phyloP scores from a whole-genome alignment of 306 rosid species.

The Fagus sylvatica region DNA sequence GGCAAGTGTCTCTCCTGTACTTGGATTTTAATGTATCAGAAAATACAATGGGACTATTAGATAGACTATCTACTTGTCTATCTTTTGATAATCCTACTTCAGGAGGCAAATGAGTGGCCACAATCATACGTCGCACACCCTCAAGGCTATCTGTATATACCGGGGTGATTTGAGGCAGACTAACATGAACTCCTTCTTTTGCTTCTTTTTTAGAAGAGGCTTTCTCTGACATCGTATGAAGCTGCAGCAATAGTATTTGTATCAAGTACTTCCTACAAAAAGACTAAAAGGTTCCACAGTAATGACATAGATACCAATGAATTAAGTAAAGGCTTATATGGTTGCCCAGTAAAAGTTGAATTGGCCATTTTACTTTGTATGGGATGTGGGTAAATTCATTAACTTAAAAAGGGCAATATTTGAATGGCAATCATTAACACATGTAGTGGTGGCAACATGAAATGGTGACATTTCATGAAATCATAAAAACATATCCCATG shows the following conservation, averaged over 20 bases:
- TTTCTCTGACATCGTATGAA: slow-evolving; percentile 60
- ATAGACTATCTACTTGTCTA: slow-evolving; percentile 40
- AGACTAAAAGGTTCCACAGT: slow-evolving; percentile 1
- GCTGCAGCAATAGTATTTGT: slow-evolving; percentile 42
- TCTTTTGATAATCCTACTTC: slow-evolving; percentile 36
- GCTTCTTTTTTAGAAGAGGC: slow-evolving; percentile 41
- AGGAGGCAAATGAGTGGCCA: slow-evolving; percentile 22
- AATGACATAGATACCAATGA: neutral
- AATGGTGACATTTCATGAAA: neutral
- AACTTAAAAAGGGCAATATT: neutral
- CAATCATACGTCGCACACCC: neutral
- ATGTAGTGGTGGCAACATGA: neutral
- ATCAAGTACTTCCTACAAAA: slow-evolving; percentile 9
- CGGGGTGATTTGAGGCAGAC: slow-evolving; percentile 45
- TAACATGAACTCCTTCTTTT: slow-evolving; percentile 33
- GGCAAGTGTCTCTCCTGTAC: slow-evolving; percentile 43
- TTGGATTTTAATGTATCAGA: slow-evolving; percentile 53
- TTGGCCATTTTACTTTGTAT: neutral
- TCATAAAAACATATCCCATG: neutral
- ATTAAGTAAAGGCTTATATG: neutral
- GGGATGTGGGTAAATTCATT: neutral
- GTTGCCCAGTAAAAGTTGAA: neutral
- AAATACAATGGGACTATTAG: slow-evolving; percentile 59
- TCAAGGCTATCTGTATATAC: slow-evolving; percentile 33
- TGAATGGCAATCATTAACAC: neutral